These are phyloP conservation scores for Penicillium nucicola DNA, from an alignment of 495 filamentous ascomycete species.

Conservation along the genomic window DNA sequence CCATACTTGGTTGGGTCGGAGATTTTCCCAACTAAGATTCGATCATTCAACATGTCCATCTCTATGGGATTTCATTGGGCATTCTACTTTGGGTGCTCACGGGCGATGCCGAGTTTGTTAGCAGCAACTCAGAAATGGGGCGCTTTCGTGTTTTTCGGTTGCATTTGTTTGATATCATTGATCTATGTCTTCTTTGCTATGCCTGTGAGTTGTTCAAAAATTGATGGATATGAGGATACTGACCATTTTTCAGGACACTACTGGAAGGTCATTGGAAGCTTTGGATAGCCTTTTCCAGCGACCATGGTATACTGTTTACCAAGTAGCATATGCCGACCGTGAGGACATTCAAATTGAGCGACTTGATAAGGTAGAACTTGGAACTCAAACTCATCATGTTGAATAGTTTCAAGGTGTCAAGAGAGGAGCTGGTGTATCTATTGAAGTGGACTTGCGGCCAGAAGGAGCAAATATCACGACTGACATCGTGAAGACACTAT, in stretches of 20 bases:
- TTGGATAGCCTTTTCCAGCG: slow-evolving; percentile 17
- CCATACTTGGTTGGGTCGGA: slow-evolving; percentile 66
- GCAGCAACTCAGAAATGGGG: slow-evolving; percentile 19
- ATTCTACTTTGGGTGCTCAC: slow-evolving; percentile 59
- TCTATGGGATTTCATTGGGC: slow-evolving; percentile 52
- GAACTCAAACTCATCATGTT: not conserved
- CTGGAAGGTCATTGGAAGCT: slow-evolving; percentile 20
- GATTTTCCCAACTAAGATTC: slow-evolving; percentile 54
- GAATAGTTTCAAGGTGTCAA: too few species aligned
- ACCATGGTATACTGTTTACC: slow-evolving; percentile 21
- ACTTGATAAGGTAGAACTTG: slow-evolving; percentile 3
- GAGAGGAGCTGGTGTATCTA: too few species aligned
- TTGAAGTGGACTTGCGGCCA: too few species aligned
- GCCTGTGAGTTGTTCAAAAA: slow-evolving; percentile 9
- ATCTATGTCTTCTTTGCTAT: slow-evolving; percentile 25
- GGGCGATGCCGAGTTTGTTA: slow-evolving; percentile 40
- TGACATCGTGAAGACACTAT: too few species aligned
- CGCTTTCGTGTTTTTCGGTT: slow-evolving; percentile 22
- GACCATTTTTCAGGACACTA: slow-evolving; percentile 17
- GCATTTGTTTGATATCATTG: slow-evolving; percentile 18
- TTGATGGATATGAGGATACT: not conserved
- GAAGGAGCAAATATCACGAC: too few species aligned
- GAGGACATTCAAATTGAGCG: slow-evolving; percentile 9
- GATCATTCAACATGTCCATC: slow-evolving; percentile 24
- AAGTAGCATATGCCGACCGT: slow-evolving; percentile 14